Evolutionary conservation across 1,284 basidiomycete genomes (phyloP).

Genomic region (Leccinum angustisporum): DNA sequence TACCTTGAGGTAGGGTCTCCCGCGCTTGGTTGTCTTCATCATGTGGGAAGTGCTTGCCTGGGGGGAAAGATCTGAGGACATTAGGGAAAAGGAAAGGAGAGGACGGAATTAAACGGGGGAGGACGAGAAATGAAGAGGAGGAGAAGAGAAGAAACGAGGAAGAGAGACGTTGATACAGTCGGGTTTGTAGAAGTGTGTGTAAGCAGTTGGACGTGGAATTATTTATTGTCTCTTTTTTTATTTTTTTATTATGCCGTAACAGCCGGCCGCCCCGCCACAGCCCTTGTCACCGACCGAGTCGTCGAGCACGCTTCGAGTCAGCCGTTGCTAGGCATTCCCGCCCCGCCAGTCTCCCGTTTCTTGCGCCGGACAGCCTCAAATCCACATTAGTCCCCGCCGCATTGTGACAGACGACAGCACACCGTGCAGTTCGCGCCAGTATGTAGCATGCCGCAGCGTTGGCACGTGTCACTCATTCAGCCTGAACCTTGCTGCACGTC

Average conservation of each 20-base stretch:
- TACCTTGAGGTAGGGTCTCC: conserved; percentile 91
- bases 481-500: background rate
- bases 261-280: conserved; percentile 26
- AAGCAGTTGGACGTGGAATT: conserved; percentile 12
- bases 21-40: conserved; percentile 96
- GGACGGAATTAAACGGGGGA: conserved; percentile 26
- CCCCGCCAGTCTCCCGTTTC: background rate
- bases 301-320: background rate
- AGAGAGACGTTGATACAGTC: conserved; percentile 29
- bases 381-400: background rate
- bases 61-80: conserved; percentile 37
- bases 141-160: conserved; percentile 32
- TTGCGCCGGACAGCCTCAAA: background rate
- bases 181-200: conserved; percentile 23
- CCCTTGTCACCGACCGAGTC: background rate
- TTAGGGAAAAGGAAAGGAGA: conserved; percentile 31
- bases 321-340: background rate
- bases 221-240: conserved; percentile 28
- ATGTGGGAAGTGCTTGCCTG: conserved; percentile 78
- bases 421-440: too few species aligned
- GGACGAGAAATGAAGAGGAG: conserved; percentile 26
- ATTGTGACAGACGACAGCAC: background rate
- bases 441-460: background rate
- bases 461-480: conserved; percentile 2
- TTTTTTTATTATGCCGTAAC: conserved; percentile 23